Evolutionary conservation across 352 stramenopile genomes (phyloP).

Genomic region (Blastocystis sp.): DNA sequence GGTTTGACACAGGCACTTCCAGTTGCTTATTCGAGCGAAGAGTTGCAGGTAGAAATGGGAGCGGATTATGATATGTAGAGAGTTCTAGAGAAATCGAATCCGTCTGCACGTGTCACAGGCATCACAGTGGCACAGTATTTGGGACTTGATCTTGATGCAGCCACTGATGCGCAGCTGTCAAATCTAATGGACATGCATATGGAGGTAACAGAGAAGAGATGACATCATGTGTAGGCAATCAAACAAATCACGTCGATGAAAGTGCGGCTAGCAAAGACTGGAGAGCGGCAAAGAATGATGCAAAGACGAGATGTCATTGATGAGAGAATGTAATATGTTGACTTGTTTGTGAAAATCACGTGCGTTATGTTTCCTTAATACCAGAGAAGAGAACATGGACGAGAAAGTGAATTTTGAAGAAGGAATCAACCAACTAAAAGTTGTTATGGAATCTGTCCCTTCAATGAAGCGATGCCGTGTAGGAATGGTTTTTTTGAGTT

Average conservation of each 20-base stretch:
- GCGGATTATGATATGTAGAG: neutral
- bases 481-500: neutral
- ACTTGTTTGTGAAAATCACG: neutral
- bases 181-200: slow-evolving; percentile 63
- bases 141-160: slow-evolving; percentile 42
- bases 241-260: slow-evolving; percentile 52
- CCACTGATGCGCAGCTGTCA: slow-evolving; percentile 29
- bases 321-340: neutral
- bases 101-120: neutral
- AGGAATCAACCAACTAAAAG: neutral
- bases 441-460: neutral
- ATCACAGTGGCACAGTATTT: slow-evolving; percentile 51
- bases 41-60: neutral
- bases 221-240: slow-evolving; percentile 14
- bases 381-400: neutral
- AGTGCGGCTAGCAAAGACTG: slow-evolving; percentile 29
- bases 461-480: neutral
- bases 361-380: neutral
- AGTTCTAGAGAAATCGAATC: slow-evolving; percentile 39
- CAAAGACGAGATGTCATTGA: neutral
- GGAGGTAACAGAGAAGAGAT: neutral
- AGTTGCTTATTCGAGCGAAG: slow-evolving; percentile 17
- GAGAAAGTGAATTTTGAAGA: neutral
- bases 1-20: neutral
- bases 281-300: neutral